Percentiles rank a stretch among this genome's conserved stretches.
phyloP scores from a whole-genome alignment of 768 basidiomycete genomes.

The Rhodosporidiobolus odoratus region DNA sequence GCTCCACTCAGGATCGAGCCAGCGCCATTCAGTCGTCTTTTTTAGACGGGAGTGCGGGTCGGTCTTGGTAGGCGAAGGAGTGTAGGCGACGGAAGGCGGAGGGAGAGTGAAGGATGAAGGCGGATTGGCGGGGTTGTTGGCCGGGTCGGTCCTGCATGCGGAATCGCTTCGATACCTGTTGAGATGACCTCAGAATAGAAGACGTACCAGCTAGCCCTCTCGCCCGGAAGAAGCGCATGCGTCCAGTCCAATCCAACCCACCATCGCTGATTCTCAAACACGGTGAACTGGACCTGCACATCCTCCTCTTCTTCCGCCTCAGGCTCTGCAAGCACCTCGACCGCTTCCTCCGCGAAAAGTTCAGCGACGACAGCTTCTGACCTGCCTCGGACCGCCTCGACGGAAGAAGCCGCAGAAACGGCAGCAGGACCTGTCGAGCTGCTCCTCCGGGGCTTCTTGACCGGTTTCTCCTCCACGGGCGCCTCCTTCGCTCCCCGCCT shows the following conservation, averaged over 20 bases:
- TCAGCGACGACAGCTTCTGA: neutral
- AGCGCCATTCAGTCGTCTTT: slow-evolving; percentile 49
- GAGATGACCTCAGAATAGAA: neutral
- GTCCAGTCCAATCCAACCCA: slow-evolving; percentile 54
- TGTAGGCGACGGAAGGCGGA: slow-evolving; percentile 43
- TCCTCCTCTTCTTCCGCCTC: slow-evolving; percentile 51
- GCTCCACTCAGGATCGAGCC: slow-evolving; percentile 52
- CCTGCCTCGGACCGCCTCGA: neutral
- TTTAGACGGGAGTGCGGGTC: slow-evolving; percentile 44
- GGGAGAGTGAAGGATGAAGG: slow-evolving; percentile 49
- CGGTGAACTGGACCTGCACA: slow-evolving; percentile 51
- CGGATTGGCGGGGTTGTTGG: slow-evolving; percentile 48
- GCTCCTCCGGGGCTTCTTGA: slow-evolving; percentile 20
- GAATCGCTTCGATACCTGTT: neutral
- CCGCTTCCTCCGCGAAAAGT: neutral
- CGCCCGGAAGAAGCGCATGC: slow-evolving; percentile 50
- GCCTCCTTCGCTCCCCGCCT: neutral
- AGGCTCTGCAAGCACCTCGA: neutral
- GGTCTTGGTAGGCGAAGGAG: slow-evolving; percentile 43
- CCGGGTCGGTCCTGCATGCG: slow-evolving; percentile 47
- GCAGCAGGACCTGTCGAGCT: neutral
- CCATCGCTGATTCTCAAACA: slow-evolving; percentile 46
- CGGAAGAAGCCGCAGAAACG: neutral
- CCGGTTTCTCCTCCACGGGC: slow-evolving; percentile 26
- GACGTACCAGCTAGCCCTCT: slow-evolving; percentile 49